These are phyloP conservation scores for Gillenia trifoliata DNA, from an alignment of 306 rosid genomes.

Conservation along the genomic window DNA sequence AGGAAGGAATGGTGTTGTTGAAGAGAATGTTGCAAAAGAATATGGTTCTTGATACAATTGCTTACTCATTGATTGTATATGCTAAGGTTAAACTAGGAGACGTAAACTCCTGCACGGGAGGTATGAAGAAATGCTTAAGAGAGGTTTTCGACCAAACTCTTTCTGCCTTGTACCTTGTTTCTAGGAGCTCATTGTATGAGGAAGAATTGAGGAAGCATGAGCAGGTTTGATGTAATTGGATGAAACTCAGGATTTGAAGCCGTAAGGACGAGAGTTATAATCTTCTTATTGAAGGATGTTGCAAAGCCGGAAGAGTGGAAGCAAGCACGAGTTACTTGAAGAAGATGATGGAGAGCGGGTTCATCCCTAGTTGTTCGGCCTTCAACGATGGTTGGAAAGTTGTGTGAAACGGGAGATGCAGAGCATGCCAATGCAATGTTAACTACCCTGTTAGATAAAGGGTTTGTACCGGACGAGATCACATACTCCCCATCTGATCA, in stretches of 20 bases:
- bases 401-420: slow-evolving; percentile 46
- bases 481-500: slow-evolving; percentile 48
- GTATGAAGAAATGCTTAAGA: slow-evolving; percentile 53
- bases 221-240: slow-evolving; percentile 46
- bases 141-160: slow-evolving; percentile 62
- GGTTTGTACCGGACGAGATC: slow-evolving; percentile 49
- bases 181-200: slow-evolving; percentile 55
- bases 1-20: slow-evolving; percentile 47
- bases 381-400: slow-evolving; percentile 55
- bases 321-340: slow-evolving; percentile 44
- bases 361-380: slow-evolving; percentile 55
- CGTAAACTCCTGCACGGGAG: slow-evolving; percentile 36
- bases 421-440: slow-evolving; percentile 45
- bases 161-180: slow-evolving; percentile 69
- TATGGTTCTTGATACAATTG: slow-evolving; percentile 57
- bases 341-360: slow-evolving; percentile 49
- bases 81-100: slow-evolving; percentile 44
- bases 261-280: slow-evolving; percentile 50
- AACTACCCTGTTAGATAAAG: slow-evolving; percentile 59
- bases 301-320: slow-evolving; percentile 33
- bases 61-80: slow-evolving; percentile 52
- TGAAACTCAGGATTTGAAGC: slow-evolving; percentile 51
- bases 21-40: slow-evolving; percentile 72
- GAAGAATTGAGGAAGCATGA: slow-evolving; percentile 49
- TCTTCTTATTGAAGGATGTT: slow-evolving; percentile 57